Base-by-base conservation (phyloP, 257 asterid genomes). In the Paulownia fortunei region DNA sequence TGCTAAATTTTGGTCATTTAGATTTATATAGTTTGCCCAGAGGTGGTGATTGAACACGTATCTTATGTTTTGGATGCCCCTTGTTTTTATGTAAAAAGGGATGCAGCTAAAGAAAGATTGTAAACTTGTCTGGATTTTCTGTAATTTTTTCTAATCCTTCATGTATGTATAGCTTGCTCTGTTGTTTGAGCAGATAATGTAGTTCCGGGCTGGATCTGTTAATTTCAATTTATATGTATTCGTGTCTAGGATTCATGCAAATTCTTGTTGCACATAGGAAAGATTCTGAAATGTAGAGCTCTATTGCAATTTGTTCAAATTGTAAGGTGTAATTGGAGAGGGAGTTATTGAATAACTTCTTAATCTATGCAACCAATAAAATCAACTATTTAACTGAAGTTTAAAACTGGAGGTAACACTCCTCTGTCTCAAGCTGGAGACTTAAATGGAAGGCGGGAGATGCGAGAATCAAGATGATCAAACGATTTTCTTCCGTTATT, bases 121-220 rank as follows among this genome's bases (percentile, higher is more conserved):
- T 68, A 18, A 24, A 3, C 44, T 39, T 74, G 41, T 26, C 11
- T 8, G 37, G 18, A 6, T 19, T 27, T 39, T 32, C 51, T 34
- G 47, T 37, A n/a, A 30, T 41, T 19, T 11, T 44, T 27, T 11
- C 46, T 52, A 44, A n/a, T 16, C 19, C 37, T 60, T 32, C 63
- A 7, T 59, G 8, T 23, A 9, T 59, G n/a, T 13, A 18, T 8
- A 41, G 54, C 11, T 32, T 27, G 49, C 54, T 58, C 4, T 72
- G 4, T 26, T 37, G 34, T 55, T 52, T 65, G 65, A 23, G 66
- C 52, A 61, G 54, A 12, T 47, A 26, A 16, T 44, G 69, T 76
- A 6, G 51, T 76, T 72, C 55, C 26, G 49, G 13, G 68, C 27
- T 79, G 75, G 82, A 72, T 80, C 80, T 80, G 56, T 51, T 78